Conservation (phyloP, 257 asterid species). For the Hygrophila difformis region DNA sequence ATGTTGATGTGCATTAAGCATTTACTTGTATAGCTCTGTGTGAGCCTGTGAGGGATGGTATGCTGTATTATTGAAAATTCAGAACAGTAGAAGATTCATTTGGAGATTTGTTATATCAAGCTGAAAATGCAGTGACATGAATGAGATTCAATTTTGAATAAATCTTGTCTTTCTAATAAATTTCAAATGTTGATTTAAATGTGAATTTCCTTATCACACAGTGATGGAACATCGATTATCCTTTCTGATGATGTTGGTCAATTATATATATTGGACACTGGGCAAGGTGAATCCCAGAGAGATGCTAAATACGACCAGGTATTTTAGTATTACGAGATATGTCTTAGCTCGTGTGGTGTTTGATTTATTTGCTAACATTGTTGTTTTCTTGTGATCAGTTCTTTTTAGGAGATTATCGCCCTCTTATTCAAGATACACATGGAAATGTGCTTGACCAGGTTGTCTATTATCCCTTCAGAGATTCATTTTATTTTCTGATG, state of each 20-base stretch:
- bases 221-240: conserved; percentile 96
- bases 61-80: background rate
- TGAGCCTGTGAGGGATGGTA: background rate
- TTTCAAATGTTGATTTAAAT: too few species aligned
- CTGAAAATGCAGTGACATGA: background rate
- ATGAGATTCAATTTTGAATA: background rate
- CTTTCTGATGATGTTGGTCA: conserved; percentile 97
- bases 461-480: conserved; percentile 9
- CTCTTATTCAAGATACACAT: conserved; percentile 83
- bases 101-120: background rate
- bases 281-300: conserved; percentile 91
- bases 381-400: conserved; percentile 50
- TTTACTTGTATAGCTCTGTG: conserved; percentile 8
- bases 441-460: conserved; percentile 99
- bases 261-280: conserved; percentile 74
- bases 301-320: conserved; percentile 98
- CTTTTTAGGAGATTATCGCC: conserved; percentile 94
- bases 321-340: conserved; percentile 2
- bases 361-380: conserved; percentile 17
- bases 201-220: conserved; percentile 14
- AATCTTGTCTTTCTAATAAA: background rate
- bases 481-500: conserved; percentile 2
- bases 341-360: conserved; percentile 9
- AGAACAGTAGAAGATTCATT: background rate
- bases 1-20: background rate